Percentiles rank a stretch among this genome's conserved stretches.
Evolutionary conservation across 768 basidiomycete genomes (phyloP).

Genomic region (Termitomyces eurrhizus): DNA sequence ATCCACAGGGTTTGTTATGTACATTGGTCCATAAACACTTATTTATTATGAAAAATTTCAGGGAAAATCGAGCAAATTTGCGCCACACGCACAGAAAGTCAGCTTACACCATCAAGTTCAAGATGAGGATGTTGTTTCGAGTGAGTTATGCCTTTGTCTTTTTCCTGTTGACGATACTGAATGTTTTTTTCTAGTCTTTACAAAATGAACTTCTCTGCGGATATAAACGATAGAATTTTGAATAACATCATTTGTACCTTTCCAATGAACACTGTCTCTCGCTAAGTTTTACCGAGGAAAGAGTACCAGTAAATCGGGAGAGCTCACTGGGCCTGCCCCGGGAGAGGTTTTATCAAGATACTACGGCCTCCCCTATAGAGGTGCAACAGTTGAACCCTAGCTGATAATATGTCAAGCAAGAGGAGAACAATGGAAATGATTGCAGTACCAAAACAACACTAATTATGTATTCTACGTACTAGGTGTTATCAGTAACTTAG

Average conservation of each 20-base stretch:
- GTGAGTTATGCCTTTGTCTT: slow-evolving; percentile 40
- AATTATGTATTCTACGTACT: too few species aligned
- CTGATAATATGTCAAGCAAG: too few species aligned
- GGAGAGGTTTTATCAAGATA: too few species aligned
- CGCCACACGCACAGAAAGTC: slow-evolving; percentile 92
- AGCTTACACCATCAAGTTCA: slow-evolving; percentile 79
- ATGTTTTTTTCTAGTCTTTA: slow-evolving; percentile 22
- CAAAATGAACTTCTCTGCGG: slow-evolving; percentile 18
- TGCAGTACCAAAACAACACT: too few species aligned
- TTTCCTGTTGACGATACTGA: neutral
- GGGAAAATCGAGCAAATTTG: slow-evolving; percentile 94
- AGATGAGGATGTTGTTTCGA: slow-evolving; percentile 87
- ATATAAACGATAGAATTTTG: neutral
- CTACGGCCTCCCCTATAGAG: too few species aligned
- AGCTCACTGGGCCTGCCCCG: too few species aligned
- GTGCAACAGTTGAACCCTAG: too few species aligned
- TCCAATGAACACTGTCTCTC: neutral
- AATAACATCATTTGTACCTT: neutral
- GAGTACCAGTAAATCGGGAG: too few species aligned
- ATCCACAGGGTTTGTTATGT: slow-evolving; percentile 8
- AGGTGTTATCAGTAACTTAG: too few species aligned
- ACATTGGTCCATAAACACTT: neutral
- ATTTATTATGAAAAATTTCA: slow-evolving; percentile 21
- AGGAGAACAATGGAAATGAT: too few species aligned
- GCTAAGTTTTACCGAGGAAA: too few species aligned